Percentiles rank a stretch among this genome's conserved stretches.
Evolutionary conservation across 164 flowering plant genomes (phyloP).

Genomic region (Annona squamosa): DNA sequence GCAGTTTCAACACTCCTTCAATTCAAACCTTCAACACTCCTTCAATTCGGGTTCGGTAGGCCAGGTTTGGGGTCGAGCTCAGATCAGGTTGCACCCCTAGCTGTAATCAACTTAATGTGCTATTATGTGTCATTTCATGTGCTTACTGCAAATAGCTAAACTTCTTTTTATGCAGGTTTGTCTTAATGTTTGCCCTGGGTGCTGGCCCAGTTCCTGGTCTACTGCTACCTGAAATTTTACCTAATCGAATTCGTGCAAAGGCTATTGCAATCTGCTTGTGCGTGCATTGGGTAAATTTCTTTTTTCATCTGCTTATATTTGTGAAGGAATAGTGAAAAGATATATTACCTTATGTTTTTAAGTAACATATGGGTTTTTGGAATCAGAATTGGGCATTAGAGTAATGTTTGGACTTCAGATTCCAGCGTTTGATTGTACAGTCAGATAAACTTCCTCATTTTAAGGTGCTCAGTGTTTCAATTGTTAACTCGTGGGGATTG

Average conservation of each 20-base stretch:
- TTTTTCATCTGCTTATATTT: background rate
- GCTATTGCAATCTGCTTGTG: slow-evolving; percentile 91
- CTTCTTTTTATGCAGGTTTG: slow-evolving; percentile 54
- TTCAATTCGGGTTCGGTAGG: too few species aligned
- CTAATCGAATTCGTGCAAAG: slow-evolving; percentile 79
- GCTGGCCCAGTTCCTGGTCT: slow-evolving; percentile 97
- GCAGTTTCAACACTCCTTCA: too few species aligned
- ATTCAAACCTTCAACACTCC: too few species aligned
- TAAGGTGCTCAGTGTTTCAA: background rate
- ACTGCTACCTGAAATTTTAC: slow-evolving; percentile 79
- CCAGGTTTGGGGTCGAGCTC: too few species aligned
- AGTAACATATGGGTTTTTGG: background rate
- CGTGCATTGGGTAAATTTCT: slow-evolving; percentile 79
- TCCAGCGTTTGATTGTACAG: background rate
- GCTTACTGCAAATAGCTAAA: slow-evolving; percentile 1
- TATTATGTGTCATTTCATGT: background rate
- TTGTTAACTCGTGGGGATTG: too few species aligned
- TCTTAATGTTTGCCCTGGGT: slow-evolving; percentile 71
- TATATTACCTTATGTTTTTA: too few species aligned
- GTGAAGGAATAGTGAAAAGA: background rate
- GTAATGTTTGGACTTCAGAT: background rate
- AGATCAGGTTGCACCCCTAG: too few species aligned
- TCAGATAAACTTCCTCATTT: background rate
- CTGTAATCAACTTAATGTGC: too few species aligned
- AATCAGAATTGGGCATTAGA: background rate